These are phyloP conservation scores for Fistulifera pelliculosa DNA, from an alignment of 108 stramenopile species.

Conservation along the genomic window DNA sequence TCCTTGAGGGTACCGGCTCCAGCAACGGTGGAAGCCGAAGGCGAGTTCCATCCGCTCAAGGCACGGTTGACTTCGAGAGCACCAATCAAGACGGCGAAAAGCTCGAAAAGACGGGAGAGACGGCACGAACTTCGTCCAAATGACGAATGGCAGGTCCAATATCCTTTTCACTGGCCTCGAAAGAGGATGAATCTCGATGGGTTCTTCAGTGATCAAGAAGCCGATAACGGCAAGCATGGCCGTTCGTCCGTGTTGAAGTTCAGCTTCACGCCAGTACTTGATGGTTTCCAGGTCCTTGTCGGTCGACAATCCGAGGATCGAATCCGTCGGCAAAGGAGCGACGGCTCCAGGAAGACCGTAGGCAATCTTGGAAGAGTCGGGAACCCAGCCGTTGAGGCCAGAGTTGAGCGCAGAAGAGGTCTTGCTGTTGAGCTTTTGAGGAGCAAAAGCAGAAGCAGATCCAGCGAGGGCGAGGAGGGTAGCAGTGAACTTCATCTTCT, in stretches of 20 bases:
- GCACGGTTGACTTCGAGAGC: conserved; percentile 14
- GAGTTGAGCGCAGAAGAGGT: no score
- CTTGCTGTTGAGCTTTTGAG: background rate
- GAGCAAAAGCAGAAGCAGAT: background rate
- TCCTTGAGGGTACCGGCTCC: conserved; percentile 41
- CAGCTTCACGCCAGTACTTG: conserved; percentile 47
- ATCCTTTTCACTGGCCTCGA: conserved; percentile 46
- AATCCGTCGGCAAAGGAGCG: conserved; percentile 14
- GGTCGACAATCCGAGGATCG: conserved; percentile 47
- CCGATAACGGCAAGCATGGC: conserved; percentile 88
- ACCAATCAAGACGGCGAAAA: conserved; percentile 12
- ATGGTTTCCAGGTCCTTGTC: conserved; percentile 14
- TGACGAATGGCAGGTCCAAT: conserved; percentile 54
- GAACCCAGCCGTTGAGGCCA: conserved; percentile 44
- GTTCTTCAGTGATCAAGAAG: conserved; percentile 56
- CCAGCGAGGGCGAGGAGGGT: background rate
- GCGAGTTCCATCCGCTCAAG: conserved; percentile 9
- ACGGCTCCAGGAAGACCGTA: conserved; percentile 29
- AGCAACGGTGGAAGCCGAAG: conserved; percentile 18
- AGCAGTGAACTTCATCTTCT: conserved; percentile 4
- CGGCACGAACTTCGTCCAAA: conserved; percentile 40
- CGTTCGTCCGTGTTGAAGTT: conserved; percentile 74
- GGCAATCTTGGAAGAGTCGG: conserved; percentile 25
- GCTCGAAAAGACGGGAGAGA: conserved; percentile 39
- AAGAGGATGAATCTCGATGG: conserved; percentile 41